These are phyloP conservation scores for Lumnitzera racemosa DNA, from an alignment of 345 rosid genomes.

Conservation along the genomic window DNA sequence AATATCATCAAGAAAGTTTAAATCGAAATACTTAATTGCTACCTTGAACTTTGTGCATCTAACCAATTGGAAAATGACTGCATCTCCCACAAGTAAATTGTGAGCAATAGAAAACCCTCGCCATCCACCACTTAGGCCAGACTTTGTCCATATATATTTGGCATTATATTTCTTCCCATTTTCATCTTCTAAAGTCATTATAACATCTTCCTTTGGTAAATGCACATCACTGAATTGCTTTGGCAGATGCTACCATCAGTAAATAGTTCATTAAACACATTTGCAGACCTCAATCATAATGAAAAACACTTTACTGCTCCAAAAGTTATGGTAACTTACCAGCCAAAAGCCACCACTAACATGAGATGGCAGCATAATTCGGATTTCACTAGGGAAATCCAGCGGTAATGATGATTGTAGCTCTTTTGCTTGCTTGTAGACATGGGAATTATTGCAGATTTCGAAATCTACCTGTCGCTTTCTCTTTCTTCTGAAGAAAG, in stretches of 20 bases:
- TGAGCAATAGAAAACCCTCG: slow-evolving; percentile 28
- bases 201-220: slow-evolving; percentile 30
- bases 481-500: slow-evolving; percentile 13
- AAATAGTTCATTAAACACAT: slow-evolving; percentile 3
- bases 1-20: not conserved
- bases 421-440: slow-evolving; percentile 32
- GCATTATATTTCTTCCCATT: slow-evolving; percentile 22
- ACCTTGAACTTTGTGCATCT: too few relatives aligned
- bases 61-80: too few relatives aligned
- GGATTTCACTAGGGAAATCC: slow-evolving; percentile 36
- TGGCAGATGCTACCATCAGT: slow-evolving; percentile 38
- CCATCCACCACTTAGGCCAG: slow-evolving; percentile 50
- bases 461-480: slow-evolving; percentile 25
- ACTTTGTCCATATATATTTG: slow-evolving; percentile 33
- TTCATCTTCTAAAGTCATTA: slow-evolving; percentile 26
- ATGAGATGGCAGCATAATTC: slow-evolving; percentile 33
- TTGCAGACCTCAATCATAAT: not conserved
- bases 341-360: slow-evolving; percentile 40
- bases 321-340: slow-evolving; percentile 19
- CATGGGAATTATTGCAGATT: slow-evolving; percentile 12
- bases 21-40: too few relatives aligned
- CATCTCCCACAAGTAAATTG: slow-evolving; percentile 31
- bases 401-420: slow-evolving; percentile 19
- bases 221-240: slow-evolving; percentile 37
- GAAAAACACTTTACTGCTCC: slow-evolving; percentile 1